Evolutionary conservation across 805 yeast genomes (phyloP).

Genomic region (Lipomyces sp.): DNA sequence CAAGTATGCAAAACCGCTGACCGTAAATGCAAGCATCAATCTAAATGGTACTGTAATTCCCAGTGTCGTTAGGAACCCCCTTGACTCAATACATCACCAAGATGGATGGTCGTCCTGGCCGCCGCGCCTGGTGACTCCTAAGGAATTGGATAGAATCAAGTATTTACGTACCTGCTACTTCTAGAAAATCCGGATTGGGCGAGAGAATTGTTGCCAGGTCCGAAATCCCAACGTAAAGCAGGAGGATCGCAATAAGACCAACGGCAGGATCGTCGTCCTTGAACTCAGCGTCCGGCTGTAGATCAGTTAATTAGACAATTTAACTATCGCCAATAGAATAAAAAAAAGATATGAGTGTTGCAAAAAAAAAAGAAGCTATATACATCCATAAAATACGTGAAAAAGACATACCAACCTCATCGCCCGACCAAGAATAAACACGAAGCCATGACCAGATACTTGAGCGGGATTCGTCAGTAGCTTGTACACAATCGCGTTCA

Average conservation of each 20-base stretch:
- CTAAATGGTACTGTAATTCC: slow-evolving; percentile 33
- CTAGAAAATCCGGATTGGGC: slow-evolving; percentile 22
- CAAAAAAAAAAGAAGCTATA: neutral
- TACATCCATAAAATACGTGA: neutral
- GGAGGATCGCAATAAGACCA: slow-evolving; percentile 28
- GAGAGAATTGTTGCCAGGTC: slow-evolving; percentile 27
- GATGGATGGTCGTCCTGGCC: too few relatives aligned
- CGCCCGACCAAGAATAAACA: slow-evolving; percentile 35
- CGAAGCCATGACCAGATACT: slow-evolving; percentile 33
- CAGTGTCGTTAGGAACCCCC: neutral
- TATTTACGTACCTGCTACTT: slow-evolving; percentile 26
- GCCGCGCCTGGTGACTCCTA: too few relatives aligned
- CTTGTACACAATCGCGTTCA: slow-evolving; percentile 33
- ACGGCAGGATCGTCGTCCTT: slow-evolving; percentile 31
- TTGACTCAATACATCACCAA: slow-evolving; percentile 5
- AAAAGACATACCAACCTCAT: slow-evolving; percentile 28
- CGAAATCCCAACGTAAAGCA: slow-evolving; percentile 28
- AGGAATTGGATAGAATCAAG: neutral
- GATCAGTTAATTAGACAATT: neutral
- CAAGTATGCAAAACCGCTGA: slow-evolving; percentile 32
- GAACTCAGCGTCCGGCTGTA: slow-evolving; percentile 34
- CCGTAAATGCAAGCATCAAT: slow-evolving; percentile 33
- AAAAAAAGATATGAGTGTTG: neutral
- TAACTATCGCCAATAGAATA: neutral
- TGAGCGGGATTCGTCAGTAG: slow-evolving; percentile 32